These are phyloP conservation scores for Aureobasidium uvarum DNA, from an alignment of 2,329 filamentous ascomycete genomes.

Conservation along the genomic window DNA sequence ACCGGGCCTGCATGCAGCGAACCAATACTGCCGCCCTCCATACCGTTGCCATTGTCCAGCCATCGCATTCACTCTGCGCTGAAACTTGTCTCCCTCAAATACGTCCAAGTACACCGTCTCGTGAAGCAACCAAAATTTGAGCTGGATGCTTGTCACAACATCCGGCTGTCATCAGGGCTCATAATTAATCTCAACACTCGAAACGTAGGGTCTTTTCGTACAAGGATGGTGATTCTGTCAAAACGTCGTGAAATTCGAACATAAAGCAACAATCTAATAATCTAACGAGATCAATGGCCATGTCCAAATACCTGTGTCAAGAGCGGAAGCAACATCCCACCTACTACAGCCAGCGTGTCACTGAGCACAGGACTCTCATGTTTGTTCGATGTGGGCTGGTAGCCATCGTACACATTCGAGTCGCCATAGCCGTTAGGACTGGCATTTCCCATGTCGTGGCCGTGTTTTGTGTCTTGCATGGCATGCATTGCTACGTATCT, in stretches of 20 bases:
- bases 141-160: neutral
- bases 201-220: neutral
- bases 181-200: neutral
- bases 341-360: conserved; percentile 66
- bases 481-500: conserved; percentile 98
- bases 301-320: conserved; percentile 72
- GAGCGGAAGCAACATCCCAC: conserved; percentile 74
- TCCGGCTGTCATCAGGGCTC: neutral
- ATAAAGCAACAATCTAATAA: neutral
- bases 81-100: neutral
- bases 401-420: conserved; percentile 26
- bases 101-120: neutral
- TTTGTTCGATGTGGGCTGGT: conserved; percentile 25
- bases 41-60: conserved; percentile 6
- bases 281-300: conserved; percentile 51
- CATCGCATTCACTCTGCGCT: neutral
- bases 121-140: neutral
- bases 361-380: conserved; percentile 29
- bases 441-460: conserved; percentile 49
- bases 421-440: conserved; percentile 44
- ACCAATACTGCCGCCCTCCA: neutral
- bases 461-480: conserved; percentile 71
- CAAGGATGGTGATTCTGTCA: neutral
- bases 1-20: conserved; percentile 19
- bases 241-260: neutral